Base-by-base conservation (phyloP, 106 monocot species). In the Dioscorea alata region DNA sequence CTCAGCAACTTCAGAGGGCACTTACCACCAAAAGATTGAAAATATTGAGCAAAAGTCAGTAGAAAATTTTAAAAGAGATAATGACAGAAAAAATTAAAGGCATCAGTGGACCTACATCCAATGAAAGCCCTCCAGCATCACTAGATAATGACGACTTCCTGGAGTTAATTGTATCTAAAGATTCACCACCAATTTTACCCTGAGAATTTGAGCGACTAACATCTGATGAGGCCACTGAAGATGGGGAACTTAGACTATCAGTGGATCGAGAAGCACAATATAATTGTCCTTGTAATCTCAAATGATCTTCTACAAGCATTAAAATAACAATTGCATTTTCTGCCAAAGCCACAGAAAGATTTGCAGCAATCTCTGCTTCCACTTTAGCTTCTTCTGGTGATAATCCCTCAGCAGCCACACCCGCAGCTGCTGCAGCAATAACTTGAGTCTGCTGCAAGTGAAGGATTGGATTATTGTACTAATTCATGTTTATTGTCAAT, bases 291-390 rank as follows among this genome's bases (percentile, higher is more conserved):
- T 99, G 97, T 61, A 87, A 82, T 24, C 97, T 78, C 54, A 99
- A 66, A 85, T 99, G 97, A 79, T 99, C 97, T 81, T 99, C 97
- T 6, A 92, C 97, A 69, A 99, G 86, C 97, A 99, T 99, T 60
- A 99, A 33, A 52, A 99, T 74, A 32, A 99, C 97, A 71, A 99
- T 80, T 66, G 97, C 89, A 83, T 99, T 99, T 76, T 99, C 97
- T 59, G 97, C 97, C 71, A 99, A 85, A 73, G 92, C 86, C 51
- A 99, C 88, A 21, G 90, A 90, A 56, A 93, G 92, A 23, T 89
- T 80, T 42, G 90, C 85, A 53, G 89, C 92, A 81, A 75, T 80
- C 79, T 99, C 97, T 65, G 92, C 89, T 81, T 93, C 90, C 33
- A 58, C 74, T 80, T 90, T 99, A 21, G 97, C 81, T 66, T 85